Base-by-base conservation (phyloP, 2,329 filamentous ascomycete genomes). In the Ascochyta pisi region DNA sequence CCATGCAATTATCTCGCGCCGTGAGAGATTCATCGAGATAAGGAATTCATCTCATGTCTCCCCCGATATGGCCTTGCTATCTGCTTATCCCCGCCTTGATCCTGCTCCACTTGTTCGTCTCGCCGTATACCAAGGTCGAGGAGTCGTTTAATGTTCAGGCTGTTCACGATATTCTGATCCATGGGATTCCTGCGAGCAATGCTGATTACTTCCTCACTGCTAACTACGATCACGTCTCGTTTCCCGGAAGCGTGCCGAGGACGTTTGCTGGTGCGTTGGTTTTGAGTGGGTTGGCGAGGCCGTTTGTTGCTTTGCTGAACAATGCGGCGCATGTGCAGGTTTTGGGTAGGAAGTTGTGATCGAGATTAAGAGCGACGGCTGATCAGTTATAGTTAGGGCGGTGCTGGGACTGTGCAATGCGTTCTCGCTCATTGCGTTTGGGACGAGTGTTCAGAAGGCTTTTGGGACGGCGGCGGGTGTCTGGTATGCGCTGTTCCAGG, bases 131-230 rank as follows among this genome's bases (percentile, higher is more conserved):
- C 54, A 99, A 99, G 76, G 95, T 99, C 57, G 95, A 99, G 76
- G 95, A 99, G 77, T 98, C 94, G 0, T 98, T 99, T 84, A 96
- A 96, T 75, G 86, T 98, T 55, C 95, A 99, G 76, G 95, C 95
- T 6, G 85, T 88, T 3, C 95, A 98, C 76, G 95, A 99, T 74
- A 89, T 99, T 33, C 76, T 96, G 57, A 84, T 85, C 34, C 92
- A 95, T 73, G 92, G 92, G 23, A 86, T 91, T 1, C 91, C 91
- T 0, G 83, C 80, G 1, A 73, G 77, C 19, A 80, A 88, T 64
- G 73, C 83, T 15, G 70, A 79, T 47, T 73, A 80, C 12, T 83
- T 81, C 35, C 78, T 95, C 15, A 81, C 81, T 15, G 71, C 80
- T 3, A 79, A 85, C 46, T 99, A 96, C 79, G 95, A 99, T 73